These are phyloP conservation scores for Suillus bovinus DNA, from an alignment of 768 basidiomycete genomes.

Conservation along the genomic window DNA sequence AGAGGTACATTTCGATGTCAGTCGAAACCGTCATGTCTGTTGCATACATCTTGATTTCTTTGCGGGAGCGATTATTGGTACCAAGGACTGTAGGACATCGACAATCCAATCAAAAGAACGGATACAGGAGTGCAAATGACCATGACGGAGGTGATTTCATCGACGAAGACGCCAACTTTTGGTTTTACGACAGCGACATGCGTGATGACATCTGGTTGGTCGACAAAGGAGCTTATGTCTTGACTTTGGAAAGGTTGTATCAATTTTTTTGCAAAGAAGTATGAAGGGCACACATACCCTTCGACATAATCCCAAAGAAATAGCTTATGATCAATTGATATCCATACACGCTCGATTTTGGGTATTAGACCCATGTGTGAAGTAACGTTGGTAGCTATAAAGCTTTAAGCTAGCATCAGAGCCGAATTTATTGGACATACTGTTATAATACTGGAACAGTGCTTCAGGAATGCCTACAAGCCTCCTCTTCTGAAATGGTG, in stretches of 20 bases:
- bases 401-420: constrained; percentile 15
- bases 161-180: constrained; percentile 84
- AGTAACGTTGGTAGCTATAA: constrained; percentile 61
- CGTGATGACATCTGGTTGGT: constrained; percentile 88
- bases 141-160: constrained; percentile 86
- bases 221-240: constrained; percentile 89
- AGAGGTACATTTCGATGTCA: constrained; percentile 84
- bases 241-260: constrained; percentile 46
- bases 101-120: constrained; percentile 82
- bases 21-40: constrained; percentile 81
- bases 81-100: constrained; percentile 45
- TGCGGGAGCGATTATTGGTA: constrained; percentile 42
- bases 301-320: constrained; percentile 97
- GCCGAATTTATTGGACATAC: constrained; percentile 39
- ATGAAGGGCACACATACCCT: constrained; percentile 56
- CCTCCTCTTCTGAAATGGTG: constrained; percentile 78
- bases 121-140: constrained; percentile 88
- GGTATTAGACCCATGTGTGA: constrained; percentile 91
- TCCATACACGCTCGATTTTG: constrained; percentile 94
- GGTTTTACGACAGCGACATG: constrained; percentile 88
- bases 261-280: constrained; percentile 7
- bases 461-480: constrained; percentile 78
- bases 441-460: constrained; percentile 76
- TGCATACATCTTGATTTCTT: constrained; percentile 85
- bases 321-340: constrained; percentile 90